These are phyloP conservation scores for Acanthamoeba sp. DNA, from an alignment of 208 protist species.

Conservation along the genomic window DNA sequence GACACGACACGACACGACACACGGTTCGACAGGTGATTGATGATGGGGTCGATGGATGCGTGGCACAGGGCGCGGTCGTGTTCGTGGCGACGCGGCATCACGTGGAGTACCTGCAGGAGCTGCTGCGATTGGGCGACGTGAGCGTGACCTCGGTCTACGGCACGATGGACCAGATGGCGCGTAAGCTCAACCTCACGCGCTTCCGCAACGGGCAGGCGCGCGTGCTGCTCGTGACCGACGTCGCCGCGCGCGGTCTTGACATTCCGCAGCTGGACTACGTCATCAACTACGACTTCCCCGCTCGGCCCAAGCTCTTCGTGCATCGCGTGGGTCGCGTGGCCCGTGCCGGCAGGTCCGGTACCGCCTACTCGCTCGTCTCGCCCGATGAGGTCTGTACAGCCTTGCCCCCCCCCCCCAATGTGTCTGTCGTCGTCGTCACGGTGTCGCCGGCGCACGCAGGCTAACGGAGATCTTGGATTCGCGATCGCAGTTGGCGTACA, in stretches of 20 bases:
- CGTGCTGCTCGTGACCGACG: conserved; percentile 99
- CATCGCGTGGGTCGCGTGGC: conserved; percentile 98
- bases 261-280: conserved; percentile 99
- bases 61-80: conserved; percentile 21
- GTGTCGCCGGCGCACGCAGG: no score
- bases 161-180: conserved; percentile 97
- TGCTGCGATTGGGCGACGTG: conserved; percentile 94
- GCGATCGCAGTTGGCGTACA: conserved; percentile 81
- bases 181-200: conserved; percentile 93
- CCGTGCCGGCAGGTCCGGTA: conserved; percentile 97
- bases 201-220: conserved; percentile 32
- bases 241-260: conserved; percentile 99
- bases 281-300: conserved; percentile 99
- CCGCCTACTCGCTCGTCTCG: conserved; percentile 96
- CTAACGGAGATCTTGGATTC: no score
- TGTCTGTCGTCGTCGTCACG: no score
- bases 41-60: neutral
- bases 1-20: neutral
- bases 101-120: conserved; percentile 96
- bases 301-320: conserved; percentile 95
- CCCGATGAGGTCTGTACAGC: conserved; percentile 95
- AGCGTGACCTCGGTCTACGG: conserved; percentile 94
- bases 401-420: no score
- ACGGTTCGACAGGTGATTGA: neutral
- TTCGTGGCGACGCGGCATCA: conserved; percentile 96